A percentile compares a stretch with the other conserved stretches of the same genome.
Evolutionary conservation across 148 eudicot genomes (phyloP).

Genomic region (Silene uniflora): DNA sequence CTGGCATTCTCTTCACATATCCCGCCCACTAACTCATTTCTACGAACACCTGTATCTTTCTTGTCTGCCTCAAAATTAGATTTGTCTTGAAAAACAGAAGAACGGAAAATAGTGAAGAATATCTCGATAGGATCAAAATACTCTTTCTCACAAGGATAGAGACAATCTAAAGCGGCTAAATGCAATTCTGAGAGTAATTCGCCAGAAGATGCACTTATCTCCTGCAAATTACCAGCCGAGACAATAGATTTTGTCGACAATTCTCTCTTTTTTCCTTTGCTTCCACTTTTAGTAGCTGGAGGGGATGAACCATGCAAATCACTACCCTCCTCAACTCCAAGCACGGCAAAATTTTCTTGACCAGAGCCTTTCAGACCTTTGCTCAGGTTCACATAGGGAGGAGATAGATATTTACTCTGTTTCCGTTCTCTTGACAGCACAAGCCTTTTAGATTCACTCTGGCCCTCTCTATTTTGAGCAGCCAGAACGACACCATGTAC

Average conservation of each 20-base stretch:
- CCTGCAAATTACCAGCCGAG: constrained; percentile 20
- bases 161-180: constrained; percentile 46
- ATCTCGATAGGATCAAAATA: constrained; percentile 37
- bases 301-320: constrained; percentile 22
- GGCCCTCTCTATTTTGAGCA: constrained; percentile 19
- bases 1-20: constrained; percentile 2
- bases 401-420: constrained; percentile 77
- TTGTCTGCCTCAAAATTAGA: constrained; percentile 16
- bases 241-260: constrained; percentile 29
- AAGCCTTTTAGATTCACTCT: constrained; percentile 32
- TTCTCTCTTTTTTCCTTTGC: constrained; percentile 33
- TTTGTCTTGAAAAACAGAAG: constrained; percentile 34
- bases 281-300: constrained; percentile 25
- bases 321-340: constrained; percentile 21
- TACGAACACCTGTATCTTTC: constrained; percentile 14
- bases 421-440: constrained; percentile 51
- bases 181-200: constrained; percentile 60
- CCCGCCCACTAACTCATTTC: constrained; percentile 7
- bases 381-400: constrained; percentile 43
- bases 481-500: constrained; percentile 11
- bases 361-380: constrained; percentile 29
- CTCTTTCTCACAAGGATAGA: constrained; percentile 30
- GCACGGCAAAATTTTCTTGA: constrained; percentile 21
- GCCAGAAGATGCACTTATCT: constrained; percentile 39
- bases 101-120: constrained; percentile 50